Evolutionary conservation across 2,329 filamentous ascomycete genomes (phyloP).

Genomic region (Scedosporium minutisporum): DNA sequence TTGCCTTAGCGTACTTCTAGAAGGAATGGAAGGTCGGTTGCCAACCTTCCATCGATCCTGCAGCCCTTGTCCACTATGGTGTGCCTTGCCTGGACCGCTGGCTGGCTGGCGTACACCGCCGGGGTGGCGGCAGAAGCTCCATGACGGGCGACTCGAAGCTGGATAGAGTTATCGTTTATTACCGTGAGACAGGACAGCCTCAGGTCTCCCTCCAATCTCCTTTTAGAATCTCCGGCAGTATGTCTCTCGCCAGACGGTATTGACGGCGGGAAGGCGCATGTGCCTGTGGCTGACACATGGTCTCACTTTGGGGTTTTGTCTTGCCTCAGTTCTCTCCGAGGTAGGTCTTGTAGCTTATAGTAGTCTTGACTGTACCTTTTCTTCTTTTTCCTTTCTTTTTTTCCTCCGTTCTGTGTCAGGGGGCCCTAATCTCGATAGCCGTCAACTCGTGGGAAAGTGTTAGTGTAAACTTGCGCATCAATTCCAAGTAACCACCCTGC

Average conservation of each 20-base stretch:
- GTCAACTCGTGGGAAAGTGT: background rate
- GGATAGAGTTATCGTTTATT: background rate
- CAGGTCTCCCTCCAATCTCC: background rate
- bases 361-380: background rate
- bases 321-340: background rate
- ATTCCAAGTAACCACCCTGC: background rate
- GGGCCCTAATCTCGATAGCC: background rate
- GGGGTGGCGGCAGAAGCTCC: background rate
- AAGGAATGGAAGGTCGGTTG: background rate
- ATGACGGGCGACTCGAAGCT: background rate
- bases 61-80: background rate
- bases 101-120: no score
- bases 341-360: background rate
- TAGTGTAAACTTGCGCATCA: background rate
- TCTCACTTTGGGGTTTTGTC: background rate
- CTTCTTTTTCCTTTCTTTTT: background rate
- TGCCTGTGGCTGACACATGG: background rate
- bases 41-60: background rate
- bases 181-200: background rate
- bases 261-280: constrained; percentile 1
- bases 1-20: background rate
- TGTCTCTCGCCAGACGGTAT: background rate
- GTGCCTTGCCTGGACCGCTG: background rate
- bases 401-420: background rate
- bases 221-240: background rate